Evolutionary conservation across 768 basidiomycete genomes (phyloP).

Genomic region (Clitopilus passeckerianus): DNA sequence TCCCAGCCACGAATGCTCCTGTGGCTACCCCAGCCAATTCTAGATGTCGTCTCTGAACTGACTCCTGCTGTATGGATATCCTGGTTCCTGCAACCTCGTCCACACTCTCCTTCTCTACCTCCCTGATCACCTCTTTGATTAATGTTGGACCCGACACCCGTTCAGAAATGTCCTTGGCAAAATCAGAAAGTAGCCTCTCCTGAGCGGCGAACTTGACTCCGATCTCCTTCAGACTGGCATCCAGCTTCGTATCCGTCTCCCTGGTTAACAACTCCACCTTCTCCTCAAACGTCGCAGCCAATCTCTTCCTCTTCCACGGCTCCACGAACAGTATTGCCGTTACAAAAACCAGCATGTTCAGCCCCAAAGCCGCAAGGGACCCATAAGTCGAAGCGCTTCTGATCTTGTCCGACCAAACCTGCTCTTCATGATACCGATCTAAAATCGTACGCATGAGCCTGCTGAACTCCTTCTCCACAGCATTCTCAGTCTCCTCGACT

Average conservation of each 20-base stretch:
- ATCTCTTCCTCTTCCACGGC: constrained; percentile 87
- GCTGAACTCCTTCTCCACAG: constrained; percentile 83
- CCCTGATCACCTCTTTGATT: constrained; percentile 3
- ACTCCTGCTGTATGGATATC: constrained; percentile 2
- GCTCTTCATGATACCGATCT: constrained; percentile 94
- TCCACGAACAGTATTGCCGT: constrained; percentile 89
- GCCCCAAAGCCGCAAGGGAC: constrained; percentile 74
- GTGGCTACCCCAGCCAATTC: constrained; percentile 27
- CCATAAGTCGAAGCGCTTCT: constrained; percentile 94
- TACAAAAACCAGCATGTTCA: constrained; percentile 89
- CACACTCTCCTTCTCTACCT: not conserved
- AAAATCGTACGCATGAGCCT: constrained; percentile 87
- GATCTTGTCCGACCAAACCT: constrained; percentile 99
- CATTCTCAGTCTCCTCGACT: constrained; percentile 67
- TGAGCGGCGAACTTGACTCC: constrained; percentile 46
- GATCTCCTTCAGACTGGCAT: constrained; percentile 43
- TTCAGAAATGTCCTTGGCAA: constrained; percentile 8
- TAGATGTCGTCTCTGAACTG: constrained; percentile 15
- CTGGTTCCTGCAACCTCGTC: not conserved
- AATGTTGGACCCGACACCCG: constrained; percentile 1
- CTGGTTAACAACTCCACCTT: constrained; percentile 65
- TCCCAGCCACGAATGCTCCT: constrained; percentile 30
- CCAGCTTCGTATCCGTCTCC: constrained; percentile 47
- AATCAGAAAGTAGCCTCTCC: constrained; percentile 10
- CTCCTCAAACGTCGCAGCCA: constrained; percentile 87